A percentile compares a stretch with the other conserved stretches of the same genome.
Evolutionary conservation across 2,329 filamentous ascomycete species (phyloP).

Genomic region (Xylariaceae sp.): DNA sequence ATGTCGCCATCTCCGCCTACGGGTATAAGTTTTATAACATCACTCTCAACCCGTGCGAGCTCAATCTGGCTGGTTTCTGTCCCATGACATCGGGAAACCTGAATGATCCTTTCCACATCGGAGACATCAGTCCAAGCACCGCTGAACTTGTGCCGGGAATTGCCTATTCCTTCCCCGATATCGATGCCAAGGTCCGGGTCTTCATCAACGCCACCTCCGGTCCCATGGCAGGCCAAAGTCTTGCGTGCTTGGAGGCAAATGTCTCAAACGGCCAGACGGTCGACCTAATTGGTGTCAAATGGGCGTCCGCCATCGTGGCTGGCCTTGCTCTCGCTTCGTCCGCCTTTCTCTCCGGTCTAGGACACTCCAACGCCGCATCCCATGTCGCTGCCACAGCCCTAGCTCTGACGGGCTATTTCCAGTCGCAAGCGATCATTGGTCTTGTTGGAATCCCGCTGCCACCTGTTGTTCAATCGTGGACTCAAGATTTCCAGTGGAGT

Average conservation of each 20-base stretch:
- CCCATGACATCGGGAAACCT: slow-evolving; percentile 69
- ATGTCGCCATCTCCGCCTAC: slow-evolving; percentile 66
- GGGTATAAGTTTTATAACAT: slow-evolving; percentile 60
- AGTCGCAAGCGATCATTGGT: slow-evolving; percentile 86
- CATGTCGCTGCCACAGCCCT: slow-evolving; percentile 91
- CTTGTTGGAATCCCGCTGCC: slow-evolving; percentile 76
- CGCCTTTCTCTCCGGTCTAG: slow-evolving; percentile 81
- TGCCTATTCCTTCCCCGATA: slow-evolving; percentile 82
- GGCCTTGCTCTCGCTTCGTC: slow-evolving; percentile 79
- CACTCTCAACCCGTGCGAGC: slow-evolving; percentile 63
- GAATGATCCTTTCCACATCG: slow-evolving; percentile 53
- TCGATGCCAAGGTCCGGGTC: slow-evolving; percentile 79
- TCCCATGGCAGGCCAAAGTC: slow-evolving; percentile 45
- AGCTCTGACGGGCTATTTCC: slow-evolving; percentile 92
- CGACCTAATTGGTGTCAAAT: slow-evolving; percentile 80
- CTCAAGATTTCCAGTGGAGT: slow-evolving; percentile 96
- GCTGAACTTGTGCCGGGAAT: slow-evolving; percentile 69
- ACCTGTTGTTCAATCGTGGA: slow-evolving; percentile 87
- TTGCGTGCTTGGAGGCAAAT: slow-evolving; percentile 82
- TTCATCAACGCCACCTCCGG: slow-evolving; percentile 68
- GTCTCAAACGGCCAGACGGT: slow-evolving; percentile 92
- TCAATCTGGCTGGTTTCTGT: slow-evolving; percentile 63
- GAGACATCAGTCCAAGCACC: slow-evolving; percentile 45
- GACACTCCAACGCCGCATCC: slow-evolving; percentile 88
- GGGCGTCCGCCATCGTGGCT: slow-evolving; percentile 82